Conservation (phyloP, 2,329 filamentous ascomycete species). For the Coleophoma crateriformis region DNA sequence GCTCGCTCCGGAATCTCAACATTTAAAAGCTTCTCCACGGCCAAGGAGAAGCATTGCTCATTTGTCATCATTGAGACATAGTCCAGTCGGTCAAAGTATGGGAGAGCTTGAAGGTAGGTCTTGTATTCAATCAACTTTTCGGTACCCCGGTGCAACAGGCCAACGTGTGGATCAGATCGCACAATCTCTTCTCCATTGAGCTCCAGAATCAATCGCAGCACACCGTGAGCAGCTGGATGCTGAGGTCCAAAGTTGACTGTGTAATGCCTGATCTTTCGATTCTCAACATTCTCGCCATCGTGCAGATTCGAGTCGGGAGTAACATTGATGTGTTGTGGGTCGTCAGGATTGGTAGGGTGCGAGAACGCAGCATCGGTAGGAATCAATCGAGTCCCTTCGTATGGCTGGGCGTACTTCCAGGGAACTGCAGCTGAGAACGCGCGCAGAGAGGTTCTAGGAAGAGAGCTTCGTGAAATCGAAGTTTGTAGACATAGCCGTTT, state of each 20-base stretch:
- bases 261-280: slow-evolving; percentile 94
- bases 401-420: slow-evolving; percentile 57
- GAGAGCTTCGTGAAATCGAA: slow-evolving; percentile 26
- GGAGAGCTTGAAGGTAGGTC: slow-evolving; percentile 95
- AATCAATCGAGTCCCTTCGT: slow-evolving; percentile 44
- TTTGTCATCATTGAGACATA: slow-evolving; percentile 99
- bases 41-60: slow-evolving; percentile 93
- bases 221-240: slow-evolving; percentile 96
- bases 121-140: slow-evolving; percentile 99
- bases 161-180: slow-evolving; percentile 93
- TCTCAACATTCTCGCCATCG: slow-evolving; percentile 37
- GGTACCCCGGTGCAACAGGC: slow-evolving; percentile 90
- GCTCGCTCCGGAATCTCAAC: slow-evolving; percentile 91
- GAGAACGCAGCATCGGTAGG: slow-evolving; percentile 58
- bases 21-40: slow-evolving; percentile 96
- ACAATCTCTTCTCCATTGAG: slow-evolving; percentile 97
- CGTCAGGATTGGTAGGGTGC: slow-evolving; percentile 40
- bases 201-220: slow-evolving; percentile 95
- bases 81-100: slow-evolving; percentile 97
- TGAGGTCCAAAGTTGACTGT: slow-evolving; percentile 99
- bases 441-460: slow-evolving; percentile 38
- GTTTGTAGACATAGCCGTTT: slow-evolving; percentile 57
- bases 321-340: slow-evolving; percentile 16
- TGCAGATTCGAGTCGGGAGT: slow-evolving; percentile 34
- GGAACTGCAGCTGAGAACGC: slow-evolving; percentile 60